A percentile compares a stretch with the other conserved stretches of the same genome.
Conservation (phyloP, 2,329 filamentous ascomycete species). For the Colletotrichum australisinense region DNA sequence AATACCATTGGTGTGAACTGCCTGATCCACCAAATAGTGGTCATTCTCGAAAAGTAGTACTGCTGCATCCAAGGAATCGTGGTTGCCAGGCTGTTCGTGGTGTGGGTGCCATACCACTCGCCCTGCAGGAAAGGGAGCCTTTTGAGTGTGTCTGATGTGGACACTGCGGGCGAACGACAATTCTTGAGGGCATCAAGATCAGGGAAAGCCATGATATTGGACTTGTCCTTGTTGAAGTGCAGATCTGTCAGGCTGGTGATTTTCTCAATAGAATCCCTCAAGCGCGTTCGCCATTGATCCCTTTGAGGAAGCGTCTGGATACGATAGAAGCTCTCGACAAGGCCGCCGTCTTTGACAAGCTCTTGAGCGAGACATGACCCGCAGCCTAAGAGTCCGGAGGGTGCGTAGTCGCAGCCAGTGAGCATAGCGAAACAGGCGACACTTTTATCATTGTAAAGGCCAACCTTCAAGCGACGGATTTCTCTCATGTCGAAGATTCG, state of each 20-base stretch:
- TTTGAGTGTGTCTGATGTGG: neutral
- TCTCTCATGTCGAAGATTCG: constrained; percentile 8
- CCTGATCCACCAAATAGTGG: neutral
- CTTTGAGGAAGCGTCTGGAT: neutral
- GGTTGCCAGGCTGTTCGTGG: neutral
- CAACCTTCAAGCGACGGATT: neutral
- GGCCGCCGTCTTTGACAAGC: neutral
- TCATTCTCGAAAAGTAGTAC: neutral
- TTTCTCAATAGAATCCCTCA: too few relatives aligned
- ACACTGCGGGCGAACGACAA: neutral
- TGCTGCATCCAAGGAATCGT: neutral
- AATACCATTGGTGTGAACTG: neutral
- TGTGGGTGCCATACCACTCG: constrained; percentile 2
- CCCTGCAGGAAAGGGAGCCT: neutral
- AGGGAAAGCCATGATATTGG: neutral
- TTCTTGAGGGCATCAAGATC: neutral
- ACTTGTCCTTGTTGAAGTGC: neutral
- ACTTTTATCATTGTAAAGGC: neutral
- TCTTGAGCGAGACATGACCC: neutral
- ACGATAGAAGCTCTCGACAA: constrained; percentile 2
- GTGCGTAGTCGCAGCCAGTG: constrained; percentile 36
- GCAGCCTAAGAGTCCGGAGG: constrained; percentile 31
- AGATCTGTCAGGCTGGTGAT: neutral
- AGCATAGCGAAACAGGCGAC: neutral
- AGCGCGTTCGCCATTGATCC: neutral